Evolutionary conservation across 768 basidiomycete genomes (phyloP), one percentile per base, ranked within the genome.

Genomic region (Macrolepiota fuliginosa): DNA sequence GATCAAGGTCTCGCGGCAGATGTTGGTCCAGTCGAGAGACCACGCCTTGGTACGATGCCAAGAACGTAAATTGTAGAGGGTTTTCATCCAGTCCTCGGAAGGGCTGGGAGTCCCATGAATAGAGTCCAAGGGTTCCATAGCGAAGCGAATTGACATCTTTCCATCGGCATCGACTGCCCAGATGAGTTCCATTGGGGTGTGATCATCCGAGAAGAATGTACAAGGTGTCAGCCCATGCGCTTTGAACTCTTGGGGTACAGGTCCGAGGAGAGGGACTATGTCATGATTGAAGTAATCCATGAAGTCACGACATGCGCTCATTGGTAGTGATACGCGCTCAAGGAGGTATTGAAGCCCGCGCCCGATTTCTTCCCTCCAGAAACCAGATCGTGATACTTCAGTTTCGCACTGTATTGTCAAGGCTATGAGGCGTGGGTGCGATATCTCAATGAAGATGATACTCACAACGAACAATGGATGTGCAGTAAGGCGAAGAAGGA

Each of bases 201-300:
- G 65, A 54, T 66, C 65, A 45, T 66, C 65, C 2, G 63, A 62
- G 37, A 66, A 55, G 54, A 58, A 66, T 19, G 65, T 64, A 19
- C 52, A 59, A 1, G 65, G 65, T 22, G 47, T 50, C 35, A 56
- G 6, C 17, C 57, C 61, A 25, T 29, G 45, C 11, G n/a, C 45
- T 10, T 15, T 29, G 47, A 64, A 62, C 24, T 62, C 61, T 13
- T 56, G 27, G 7, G 65, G 65, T 56, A 54, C 29, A 2, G 63
- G 65, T 11, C 65, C 65, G 4, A 66, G 63, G 4, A 59, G 60
- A 27, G 65, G 65, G 17, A 61, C 49, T 4, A 66, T 57, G 9
- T 61, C 53, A n/a, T 50, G 19, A 11, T 49, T 47, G 9, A 61
- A 61, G 35, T 61, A 61, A 13, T 36, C 46, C 45, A 61, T 47